Evolutionary conservation across 2,329 filamentous ascomycete species (phyloP).

Genomic region (Chalaropsis thielavioides): DNA sequence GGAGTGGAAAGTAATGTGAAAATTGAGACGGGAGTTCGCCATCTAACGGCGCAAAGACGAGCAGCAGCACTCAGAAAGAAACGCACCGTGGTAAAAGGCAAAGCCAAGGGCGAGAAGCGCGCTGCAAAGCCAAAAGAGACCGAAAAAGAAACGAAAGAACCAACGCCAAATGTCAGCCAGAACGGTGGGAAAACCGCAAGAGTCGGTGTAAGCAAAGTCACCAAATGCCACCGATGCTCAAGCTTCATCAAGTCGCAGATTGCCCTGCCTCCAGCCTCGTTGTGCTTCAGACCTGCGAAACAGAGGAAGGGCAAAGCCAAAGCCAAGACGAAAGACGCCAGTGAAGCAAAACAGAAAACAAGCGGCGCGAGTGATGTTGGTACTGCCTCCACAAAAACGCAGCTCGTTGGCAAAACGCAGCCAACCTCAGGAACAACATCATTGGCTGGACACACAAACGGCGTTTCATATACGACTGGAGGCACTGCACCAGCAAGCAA

Average conservation of each 20-base stretch:
- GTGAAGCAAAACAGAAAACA: not conserved
- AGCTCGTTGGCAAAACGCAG: conserved; percentile 19
- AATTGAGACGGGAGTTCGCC: conserved; percentile 10
- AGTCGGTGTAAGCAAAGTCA: conserved; percentile 2
- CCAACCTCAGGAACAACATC: conserved; percentile 22
- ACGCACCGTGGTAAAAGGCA: not conserved
- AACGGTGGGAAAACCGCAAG: not conserved
- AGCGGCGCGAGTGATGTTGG: conserved; percentile 19
- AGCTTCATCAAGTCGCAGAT: conserved; percentile 7
- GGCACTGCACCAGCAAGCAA: conserved; percentile 35
- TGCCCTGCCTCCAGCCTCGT: conserved; percentile 5
- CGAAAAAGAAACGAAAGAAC: not conserved
- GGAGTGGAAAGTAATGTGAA: conserved; percentile 29
- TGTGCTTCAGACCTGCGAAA: not conserved
- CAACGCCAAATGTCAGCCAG: not conserved
- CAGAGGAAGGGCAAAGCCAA: not conserved
- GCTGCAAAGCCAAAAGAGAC: not conserved
- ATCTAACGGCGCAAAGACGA: not conserved
- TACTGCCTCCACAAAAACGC: not conserved
- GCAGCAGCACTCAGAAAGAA: not conserved
- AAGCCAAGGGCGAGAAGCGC: not conserved
- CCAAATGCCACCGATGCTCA: conserved; percentile 10
- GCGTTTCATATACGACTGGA: not conserved
- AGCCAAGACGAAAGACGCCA: conserved; percentile 12
- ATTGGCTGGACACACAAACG: conserved; percentile 31